Evolutionary conservation across 202 grass and related monocot species (phyloP).

Genomic region (Digitaria exilis): DNA sequence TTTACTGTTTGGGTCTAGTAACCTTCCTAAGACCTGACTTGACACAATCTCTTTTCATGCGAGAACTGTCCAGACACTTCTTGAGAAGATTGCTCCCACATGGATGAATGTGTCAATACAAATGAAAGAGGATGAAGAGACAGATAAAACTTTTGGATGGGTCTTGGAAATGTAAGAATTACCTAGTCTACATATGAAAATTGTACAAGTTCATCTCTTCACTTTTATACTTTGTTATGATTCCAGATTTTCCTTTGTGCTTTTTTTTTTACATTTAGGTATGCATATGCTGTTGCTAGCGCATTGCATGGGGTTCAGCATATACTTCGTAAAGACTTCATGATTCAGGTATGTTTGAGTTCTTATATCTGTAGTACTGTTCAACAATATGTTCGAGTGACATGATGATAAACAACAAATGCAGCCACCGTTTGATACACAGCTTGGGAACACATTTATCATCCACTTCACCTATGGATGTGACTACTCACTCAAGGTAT

Average conservation of each 20-base stretch:
- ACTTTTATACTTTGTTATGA: conserved; percentile 25
- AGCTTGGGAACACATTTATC: conserved; percentile 73
- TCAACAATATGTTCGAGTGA: conserved; percentile 20
- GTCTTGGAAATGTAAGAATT: conserved; percentile 91
- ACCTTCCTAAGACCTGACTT: conserved; percentile 23
- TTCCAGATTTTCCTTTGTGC: background rate
- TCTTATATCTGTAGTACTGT: background rate
- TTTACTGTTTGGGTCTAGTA: conserved; percentile 18
- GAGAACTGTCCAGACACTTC: conserved; percentile 54
- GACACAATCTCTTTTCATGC: background rate
- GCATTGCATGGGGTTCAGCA: conserved; percentile 97
- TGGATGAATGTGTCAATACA: conserved; percentile 96
- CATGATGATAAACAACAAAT: conserved; percentile 27
- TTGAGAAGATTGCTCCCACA: conserved; percentile 96
- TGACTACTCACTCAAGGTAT: conserved; percentile 92
- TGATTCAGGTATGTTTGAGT: conserved; percentile 72
- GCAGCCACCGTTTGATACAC: conserved; percentile 94
- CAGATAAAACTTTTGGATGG: conserved; percentile 93
- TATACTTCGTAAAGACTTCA: conserved; percentile 95
- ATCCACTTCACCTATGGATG: conserved; percentile 97
- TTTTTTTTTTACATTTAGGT: conserved; percentile 61
- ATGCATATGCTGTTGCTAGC: conserved; percentile 94
- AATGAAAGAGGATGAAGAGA: conserved; percentile 96
- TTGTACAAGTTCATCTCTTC: conserved; percentile 25
- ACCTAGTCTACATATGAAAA: conserved; percentile 15